Evolutionary conservation across 768 basidiomycete genomes (phyloP).

Genomic region (Tubosaeta sp.): DNA sequence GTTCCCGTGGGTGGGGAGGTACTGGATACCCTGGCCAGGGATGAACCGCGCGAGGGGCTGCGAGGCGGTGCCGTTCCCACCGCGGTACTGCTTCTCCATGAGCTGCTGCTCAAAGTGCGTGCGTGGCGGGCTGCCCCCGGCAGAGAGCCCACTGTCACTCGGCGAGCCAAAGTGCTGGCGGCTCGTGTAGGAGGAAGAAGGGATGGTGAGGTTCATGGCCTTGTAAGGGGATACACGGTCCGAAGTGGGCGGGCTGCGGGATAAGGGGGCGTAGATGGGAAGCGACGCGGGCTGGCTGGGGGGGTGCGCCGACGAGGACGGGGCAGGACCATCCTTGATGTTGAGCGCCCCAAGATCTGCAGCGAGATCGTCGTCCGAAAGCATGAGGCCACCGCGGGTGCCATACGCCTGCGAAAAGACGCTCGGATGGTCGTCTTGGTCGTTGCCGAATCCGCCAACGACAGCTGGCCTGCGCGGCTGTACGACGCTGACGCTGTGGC

Average conservation of each 20-base stretch:
- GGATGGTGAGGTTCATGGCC: slow-evolving; percentile 58
- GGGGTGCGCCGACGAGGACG: slow-evolving; percentile 47
- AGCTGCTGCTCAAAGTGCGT: slow-evolving; percentile 45
- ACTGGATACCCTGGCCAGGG: slow-evolving; percentile 63
- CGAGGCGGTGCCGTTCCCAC: slow-evolving; percentile 14
- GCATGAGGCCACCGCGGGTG: slow-evolving; percentile 56
- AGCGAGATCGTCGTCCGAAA: slow-evolving; percentile 80
- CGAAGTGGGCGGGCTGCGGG: slow-evolving; percentile 55
- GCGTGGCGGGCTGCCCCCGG: slow-evolving; percentile 47
- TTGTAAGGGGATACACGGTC: slow-evolving; percentile 56
- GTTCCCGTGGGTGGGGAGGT: slow-evolving; percentile 38
- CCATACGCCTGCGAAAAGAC: slow-evolving; percentile 35
- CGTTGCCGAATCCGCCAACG: slow-evolving; percentile 55
- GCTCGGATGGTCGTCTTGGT: slow-evolving; percentile 39
- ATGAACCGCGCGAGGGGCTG: slow-evolving; percentile 54
- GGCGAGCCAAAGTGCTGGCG: slow-evolving; percentile 54
- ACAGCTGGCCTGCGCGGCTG: slow-evolving; percentile 65
- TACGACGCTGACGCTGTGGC: slow-evolving; percentile 81
- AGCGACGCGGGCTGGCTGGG: slow-evolving; percentile 71
- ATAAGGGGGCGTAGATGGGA: slow-evolving; percentile 69
- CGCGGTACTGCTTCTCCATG: slow-evolving; percentile 37
- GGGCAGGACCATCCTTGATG: slow-evolving; percentile 32
- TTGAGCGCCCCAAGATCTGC: slow-evolving; percentile 62
- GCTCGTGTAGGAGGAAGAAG: slow-evolving; percentile 37
- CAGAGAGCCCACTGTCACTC: slow-evolving; percentile 55